Evolutionary conservation across 2,329 filamentous ascomycete species (phyloP).

Genomic region (Cadophora gregata): DNA sequence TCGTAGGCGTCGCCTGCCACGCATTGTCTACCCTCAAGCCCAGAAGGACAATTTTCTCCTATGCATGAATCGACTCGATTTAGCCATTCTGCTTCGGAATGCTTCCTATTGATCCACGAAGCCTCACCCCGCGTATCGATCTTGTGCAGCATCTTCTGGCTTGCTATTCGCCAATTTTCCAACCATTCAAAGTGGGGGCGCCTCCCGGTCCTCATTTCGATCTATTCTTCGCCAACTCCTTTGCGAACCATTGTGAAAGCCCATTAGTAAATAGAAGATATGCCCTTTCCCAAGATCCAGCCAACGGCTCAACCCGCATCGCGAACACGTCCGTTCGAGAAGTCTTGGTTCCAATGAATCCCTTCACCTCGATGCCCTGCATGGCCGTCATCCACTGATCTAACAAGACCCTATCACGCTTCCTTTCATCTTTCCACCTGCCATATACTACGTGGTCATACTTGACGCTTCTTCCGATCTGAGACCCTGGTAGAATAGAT

Average conservation of each 20-base stretch:
- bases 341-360: conserved; percentile 3
- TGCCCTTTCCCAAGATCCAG: background rate
- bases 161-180: conserved; percentile 4
- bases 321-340: background rate
- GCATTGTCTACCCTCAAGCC: background rate
- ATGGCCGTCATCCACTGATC: background rate
- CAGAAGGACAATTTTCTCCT: background rate
- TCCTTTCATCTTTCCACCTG: background rate
- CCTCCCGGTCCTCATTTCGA: background rate
- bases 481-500: background rate
- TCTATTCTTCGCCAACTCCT: background rate
- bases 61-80: background rate
- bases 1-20: background rate
- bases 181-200: background rate
- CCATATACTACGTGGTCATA: conserved; percentile 10
- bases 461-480: background rate
- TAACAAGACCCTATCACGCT: background rate
- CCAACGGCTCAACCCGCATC: conserved; percentile 5
- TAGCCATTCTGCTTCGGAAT: background rate
- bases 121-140: background rate
- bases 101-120: conserved; percentile 11
- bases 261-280: background rate
- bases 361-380: background rate
- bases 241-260: background rate
- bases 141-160: background rate